Conservation (phyloP, 257 asterid species). For the Oldenlandia corymbosa region DNA sequence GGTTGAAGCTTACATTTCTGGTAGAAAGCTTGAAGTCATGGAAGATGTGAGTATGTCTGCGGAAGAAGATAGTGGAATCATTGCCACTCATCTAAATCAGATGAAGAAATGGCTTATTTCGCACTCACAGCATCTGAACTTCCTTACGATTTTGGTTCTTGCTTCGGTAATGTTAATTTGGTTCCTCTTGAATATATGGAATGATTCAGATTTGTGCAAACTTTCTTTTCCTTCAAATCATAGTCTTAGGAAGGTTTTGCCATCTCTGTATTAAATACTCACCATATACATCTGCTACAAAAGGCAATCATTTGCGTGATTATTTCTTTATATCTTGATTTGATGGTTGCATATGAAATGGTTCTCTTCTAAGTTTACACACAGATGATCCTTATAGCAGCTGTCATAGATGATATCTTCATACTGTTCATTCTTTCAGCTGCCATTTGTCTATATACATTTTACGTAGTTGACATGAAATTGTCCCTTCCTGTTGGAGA, state of each 20-base stretch:
- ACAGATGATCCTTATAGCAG: background rate
- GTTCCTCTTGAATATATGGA: background rate
- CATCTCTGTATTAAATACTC: background rate
- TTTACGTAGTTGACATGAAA: background rate
- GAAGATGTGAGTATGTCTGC: conserved; percentile 58
- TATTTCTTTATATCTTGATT: background rate
- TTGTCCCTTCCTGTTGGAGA: background rate
- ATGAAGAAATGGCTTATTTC: conserved; percentile 62
- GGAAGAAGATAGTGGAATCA: conserved; percentile 32
- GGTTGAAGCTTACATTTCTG: conserved; percentile 54
- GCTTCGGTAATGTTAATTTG: conserved; percentile 56
- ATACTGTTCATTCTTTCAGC: background rate
- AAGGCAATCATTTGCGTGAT: background rate
- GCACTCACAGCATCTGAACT: conserved; percentile 64
- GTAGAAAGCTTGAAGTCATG: conserved; percentile 49
- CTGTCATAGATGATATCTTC: background rate
- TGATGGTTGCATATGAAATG: background rate
- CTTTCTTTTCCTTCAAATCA: background rate
- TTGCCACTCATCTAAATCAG: conserved; percentile 39
- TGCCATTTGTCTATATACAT: background rate
- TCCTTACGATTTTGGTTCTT: conserved; percentile 61
- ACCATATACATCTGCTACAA: too few species aligned
- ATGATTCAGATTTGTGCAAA: background rate
- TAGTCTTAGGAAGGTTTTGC: background rate
- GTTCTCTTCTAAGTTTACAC: background rate